Evolutionary conservation across 2,329 filamentous ascomycete genomes (phyloP), one percentile per base, ranked within the genome.

Genomic region (Cercospora zeae-maydis): DNA sequence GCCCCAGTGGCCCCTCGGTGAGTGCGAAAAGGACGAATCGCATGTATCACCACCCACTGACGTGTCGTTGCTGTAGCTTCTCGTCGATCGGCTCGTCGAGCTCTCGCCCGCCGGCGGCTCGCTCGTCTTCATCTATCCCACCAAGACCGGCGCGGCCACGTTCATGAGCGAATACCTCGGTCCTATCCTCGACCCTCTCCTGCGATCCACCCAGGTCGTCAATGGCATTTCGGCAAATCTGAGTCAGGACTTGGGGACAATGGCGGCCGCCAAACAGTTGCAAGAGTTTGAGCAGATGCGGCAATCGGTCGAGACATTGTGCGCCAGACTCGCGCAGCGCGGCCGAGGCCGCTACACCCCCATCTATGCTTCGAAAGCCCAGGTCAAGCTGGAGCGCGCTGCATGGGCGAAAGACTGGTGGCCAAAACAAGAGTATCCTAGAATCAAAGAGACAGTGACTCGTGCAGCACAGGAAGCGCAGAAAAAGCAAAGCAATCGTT

Each of bases 81-180:
- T 88, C 1, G 81, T 85, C 42, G 86, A 88, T 70, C 83, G 86
- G 21, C 75, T 88, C 21, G 77, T 80, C 27, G 86, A 88, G 69
- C 78, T 88, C 0, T 86, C 85, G 0, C 77, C 81, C 0, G 73
- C 83, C 36, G 79, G 81, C 27, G 86, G 86, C 49, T 81, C 79
- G n/a, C 75, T 88, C 10, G 73, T 87, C 5, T 85, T 88, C 71
- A 80, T 88, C 47, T 88, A 88, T 67, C 86, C 86, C 0, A 88
- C 86, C 2, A 79, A 76, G 66, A 76, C 77, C 3, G 86, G 86
- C 57, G 86, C 79, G 2, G 76, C 76, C 19, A 85, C 82, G 0
- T 88, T 88, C 73, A 82, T 83, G 73, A 79, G 78, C 10, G 78
- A 84, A 37, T 87, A 87, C 66, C 78, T 88, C 0, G 83, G 82